Percentiles rank a stretch among this genome's conserved stretches.
Evolutionary conservation across 179 eudicot species (phyloP).

Genomic region (Silene coronaria): DNA sequence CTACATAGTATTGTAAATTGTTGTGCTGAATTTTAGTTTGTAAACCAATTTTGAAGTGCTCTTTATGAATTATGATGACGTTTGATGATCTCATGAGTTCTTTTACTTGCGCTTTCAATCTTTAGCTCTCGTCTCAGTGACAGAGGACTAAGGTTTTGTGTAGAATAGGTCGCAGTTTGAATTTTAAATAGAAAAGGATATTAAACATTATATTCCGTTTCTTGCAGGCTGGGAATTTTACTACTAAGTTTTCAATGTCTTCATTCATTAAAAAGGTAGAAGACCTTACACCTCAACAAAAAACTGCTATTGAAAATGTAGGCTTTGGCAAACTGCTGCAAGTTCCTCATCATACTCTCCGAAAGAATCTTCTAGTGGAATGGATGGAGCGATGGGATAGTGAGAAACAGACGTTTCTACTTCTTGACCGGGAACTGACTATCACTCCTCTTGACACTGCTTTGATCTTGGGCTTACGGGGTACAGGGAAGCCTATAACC

Average conservation of each 20-base stretch:
- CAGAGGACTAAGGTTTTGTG: not conserved
- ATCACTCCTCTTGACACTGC: conserved; percentile 48
- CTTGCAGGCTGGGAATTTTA: conserved; percentile 45
- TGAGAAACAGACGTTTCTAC: conserved; percentile 41
- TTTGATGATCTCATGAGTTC: no score
- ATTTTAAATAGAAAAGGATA: not conserved
- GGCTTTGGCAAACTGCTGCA: conserved; percentile 56
- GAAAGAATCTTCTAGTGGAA: conserved; percentile 45
- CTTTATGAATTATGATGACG: not conserved
- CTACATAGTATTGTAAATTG: not conserved
- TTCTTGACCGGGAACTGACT: conserved; percentile 37
- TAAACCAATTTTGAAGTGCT: not conserved
- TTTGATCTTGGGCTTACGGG: conserved; percentile 51
- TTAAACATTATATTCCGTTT: conserved; percentile 1
- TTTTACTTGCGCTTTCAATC: no score
- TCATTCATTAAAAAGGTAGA: conserved; percentile 45
- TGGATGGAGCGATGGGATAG: conserved; percentile 59
- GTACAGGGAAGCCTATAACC: conserved; percentile 35
- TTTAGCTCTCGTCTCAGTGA: no score
- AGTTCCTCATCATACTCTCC: conserved; percentile 37
- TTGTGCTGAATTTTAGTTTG: not conserved
- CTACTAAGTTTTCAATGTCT: conserved; percentile 49
- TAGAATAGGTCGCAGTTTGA: not conserved
- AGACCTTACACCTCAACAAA: conserved; percentile 43
- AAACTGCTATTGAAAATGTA: conserved; percentile 33